Percentiles rank a stretch among this genome's conserved stretches.
Evolutionary conservation across 306 rosid species (phyloP).

Genomic region (Cyamopsis tetragonoloba): DNA sequence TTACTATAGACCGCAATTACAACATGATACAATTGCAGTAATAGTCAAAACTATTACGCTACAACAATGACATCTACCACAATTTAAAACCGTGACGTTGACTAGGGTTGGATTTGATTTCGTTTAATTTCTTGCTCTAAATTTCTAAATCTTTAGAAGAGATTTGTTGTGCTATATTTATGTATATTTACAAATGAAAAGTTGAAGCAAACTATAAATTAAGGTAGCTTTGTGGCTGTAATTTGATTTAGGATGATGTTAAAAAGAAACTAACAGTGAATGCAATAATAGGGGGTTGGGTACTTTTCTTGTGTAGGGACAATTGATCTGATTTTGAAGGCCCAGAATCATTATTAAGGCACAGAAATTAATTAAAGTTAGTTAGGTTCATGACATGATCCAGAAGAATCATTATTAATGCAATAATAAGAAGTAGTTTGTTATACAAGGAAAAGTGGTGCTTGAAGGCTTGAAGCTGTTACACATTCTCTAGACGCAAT

Average conservation of each 20-base stretch:
- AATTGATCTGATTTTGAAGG: slow-evolving; percentile 19
- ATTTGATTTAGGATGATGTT: neutral
- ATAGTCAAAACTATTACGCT: too few relatives aligned
- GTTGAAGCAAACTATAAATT: neutral
- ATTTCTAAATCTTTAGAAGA: neutral
- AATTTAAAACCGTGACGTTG: too few relatives aligned
- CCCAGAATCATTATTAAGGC: slow-evolving; percentile 10
- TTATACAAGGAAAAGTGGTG: too few relatives aligned
- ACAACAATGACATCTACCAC: too few relatives aligned
- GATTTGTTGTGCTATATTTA: neutral
- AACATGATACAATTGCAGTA: too few relatives aligned
- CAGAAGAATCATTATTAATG: slow-evolving; percentile 27
- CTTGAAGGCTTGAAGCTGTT: too few relatives aligned
- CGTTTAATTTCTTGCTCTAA: neutral
- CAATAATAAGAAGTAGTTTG: too few relatives aligned
- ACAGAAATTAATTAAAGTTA: slow-evolving; percentile 18
- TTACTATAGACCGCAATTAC: too few relatives aligned
- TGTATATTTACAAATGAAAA: neutral
- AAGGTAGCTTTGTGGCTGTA: slow-evolving; percentile 8
- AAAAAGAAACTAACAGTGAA: slow-evolving; percentile 16
- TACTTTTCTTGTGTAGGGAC: neutral
- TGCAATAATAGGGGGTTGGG: neutral
- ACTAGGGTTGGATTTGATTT: too few relatives aligned
- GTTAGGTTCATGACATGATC: slow-evolving; percentile 27
- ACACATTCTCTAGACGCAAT: too few relatives aligned